Evolutionary conservation across 306 rosid species (phyloP), one percentile per base, ranked within the genome.

Genomic region (Quillaja saponaria): DNA sequence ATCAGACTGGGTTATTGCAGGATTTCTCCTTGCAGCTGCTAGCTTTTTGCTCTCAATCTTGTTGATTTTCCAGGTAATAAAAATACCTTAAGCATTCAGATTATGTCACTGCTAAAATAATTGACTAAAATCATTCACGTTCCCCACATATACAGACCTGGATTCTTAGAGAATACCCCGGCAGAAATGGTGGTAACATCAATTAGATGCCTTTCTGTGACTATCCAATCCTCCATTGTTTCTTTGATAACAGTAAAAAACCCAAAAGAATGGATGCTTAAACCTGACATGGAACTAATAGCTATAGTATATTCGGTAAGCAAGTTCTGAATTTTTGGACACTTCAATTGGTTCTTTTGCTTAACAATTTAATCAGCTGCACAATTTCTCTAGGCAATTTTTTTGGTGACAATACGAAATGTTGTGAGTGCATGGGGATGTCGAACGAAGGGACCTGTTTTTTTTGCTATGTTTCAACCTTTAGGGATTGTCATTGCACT

Each of bases 401-500:
- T 58, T 58, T 11, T 35, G 39, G 31, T 8, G 8, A 2, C 47
- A 19, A 3, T 55, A 4, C 53, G 79, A 56, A 38, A 1, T 15
- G 13, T 12, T 13, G 58, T 55, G 12, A 20, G 39, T 47, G 1
- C n/a, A 38, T 61, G 70, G 74, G 79, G 74, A 13, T 25, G 63
- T 14, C 19, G 53, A 1, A 60, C 21, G 69, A 67, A 62, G 20
- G 79, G 79, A 1, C 74, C 74, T 8, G 34, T 74, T 12, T 61
- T 15, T 63, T 65, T 61, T 13, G 71, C 74, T 18, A 67, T 67
- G 70, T 74, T 74, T 8, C 53, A 12, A 21, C 79, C 79, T 16
- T 42, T 67, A 10, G 69, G 66, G 3, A 17, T 67, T 7, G 48
- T 67, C 59, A 39, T 67, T 40, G 74, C 79, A 10, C 39, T 74